A percentile compares a stretch with the other conserved stretches of the same genome.
These are phyloP conservation scores for Echinochloa phyllopogon DNA, from an alignment of 176 grass and related monocot genomes.

Conservation along the genomic window DNA sequence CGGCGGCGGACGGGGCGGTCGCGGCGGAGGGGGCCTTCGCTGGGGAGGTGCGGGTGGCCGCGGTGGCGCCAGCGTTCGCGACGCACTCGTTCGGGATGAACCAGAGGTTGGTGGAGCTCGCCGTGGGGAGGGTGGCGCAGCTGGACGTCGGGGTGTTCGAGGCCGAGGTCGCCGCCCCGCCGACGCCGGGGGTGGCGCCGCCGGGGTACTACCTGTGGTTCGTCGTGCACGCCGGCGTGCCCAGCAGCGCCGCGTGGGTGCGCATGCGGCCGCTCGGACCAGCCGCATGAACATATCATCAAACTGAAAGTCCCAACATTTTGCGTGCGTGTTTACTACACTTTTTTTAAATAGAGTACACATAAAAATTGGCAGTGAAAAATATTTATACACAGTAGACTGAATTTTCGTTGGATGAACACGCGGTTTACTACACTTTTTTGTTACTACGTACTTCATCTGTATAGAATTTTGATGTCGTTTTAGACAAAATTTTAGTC, in stretches of 20 bases:
- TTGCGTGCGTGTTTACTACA: not conserved
- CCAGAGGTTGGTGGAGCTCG: constrained; percentile 64
- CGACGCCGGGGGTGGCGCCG: constrained; percentile 64
- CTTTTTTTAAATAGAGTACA: no score
- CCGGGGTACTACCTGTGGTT: constrained; percentile 88
- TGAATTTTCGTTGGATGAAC: not conserved
- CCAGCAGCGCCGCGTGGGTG: constrained; percentile 66
- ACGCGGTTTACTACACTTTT: not conserved
- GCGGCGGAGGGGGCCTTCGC: not conserved
- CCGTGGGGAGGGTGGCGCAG: constrained; percentile 45
- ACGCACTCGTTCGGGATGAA: constrained; percentile 93
- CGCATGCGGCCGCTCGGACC: constrained; percentile 53
- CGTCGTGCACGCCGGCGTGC: constrained; percentile 78
- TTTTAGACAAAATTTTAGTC: no score
- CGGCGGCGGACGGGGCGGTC: not conserved
- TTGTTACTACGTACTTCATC: no score
- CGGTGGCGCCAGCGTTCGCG: constrained; percentile 71
- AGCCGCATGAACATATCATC: not conserved
- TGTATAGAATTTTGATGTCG: no score
- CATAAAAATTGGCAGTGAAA: not conserved
- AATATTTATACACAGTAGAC: not conserved
- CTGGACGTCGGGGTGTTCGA: constrained; percentile 43
- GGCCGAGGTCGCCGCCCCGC: constrained; percentile 53
- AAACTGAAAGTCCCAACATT: not conserved
- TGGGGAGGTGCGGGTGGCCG: constrained; percentile 48